Conservation (phyloP, 257 asterid genomes). For the Rhazya stricta region DNA sequence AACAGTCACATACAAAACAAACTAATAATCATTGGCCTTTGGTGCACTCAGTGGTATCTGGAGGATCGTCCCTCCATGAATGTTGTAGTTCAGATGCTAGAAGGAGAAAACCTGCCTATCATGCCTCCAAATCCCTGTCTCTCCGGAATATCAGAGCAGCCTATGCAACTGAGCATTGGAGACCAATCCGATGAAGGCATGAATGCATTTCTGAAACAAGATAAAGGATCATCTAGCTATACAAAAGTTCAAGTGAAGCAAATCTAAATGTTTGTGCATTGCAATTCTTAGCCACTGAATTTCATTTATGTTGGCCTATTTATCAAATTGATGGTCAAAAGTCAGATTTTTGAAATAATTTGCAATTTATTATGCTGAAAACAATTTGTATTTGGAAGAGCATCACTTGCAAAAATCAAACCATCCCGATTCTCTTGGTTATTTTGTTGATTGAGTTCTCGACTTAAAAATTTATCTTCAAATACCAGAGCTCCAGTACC, state of each 20-base stretch:
- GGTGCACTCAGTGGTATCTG: constrained; percentile 41
- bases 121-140: constrained; percentile 30
- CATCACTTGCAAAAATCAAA: background rate
- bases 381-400: background rate
- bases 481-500: no score
- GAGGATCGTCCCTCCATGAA: constrained; percentile 29
- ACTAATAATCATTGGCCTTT: constrained; percentile 25
- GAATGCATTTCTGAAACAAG: background rate
- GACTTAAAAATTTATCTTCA: no score
- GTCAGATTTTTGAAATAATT: background rate
- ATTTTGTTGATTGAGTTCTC: no score
- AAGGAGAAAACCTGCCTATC: constrained; percentile 19
- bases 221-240: background rate
- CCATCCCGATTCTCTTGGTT: no score
- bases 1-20: constrained; percentile 16
- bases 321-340: background rate
- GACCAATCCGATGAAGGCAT: background rate
- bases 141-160: background rate
- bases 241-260: background rate
- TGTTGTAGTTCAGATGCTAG: constrained; percentile 32
- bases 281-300: background rate
- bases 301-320: background rate
- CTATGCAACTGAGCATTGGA: background rate
- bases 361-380: background rate
- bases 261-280: background rate